Conservation (phyloP, 2,329 filamentous ascomycete genomes). For the Chalaropsis thielavioides region DNA sequence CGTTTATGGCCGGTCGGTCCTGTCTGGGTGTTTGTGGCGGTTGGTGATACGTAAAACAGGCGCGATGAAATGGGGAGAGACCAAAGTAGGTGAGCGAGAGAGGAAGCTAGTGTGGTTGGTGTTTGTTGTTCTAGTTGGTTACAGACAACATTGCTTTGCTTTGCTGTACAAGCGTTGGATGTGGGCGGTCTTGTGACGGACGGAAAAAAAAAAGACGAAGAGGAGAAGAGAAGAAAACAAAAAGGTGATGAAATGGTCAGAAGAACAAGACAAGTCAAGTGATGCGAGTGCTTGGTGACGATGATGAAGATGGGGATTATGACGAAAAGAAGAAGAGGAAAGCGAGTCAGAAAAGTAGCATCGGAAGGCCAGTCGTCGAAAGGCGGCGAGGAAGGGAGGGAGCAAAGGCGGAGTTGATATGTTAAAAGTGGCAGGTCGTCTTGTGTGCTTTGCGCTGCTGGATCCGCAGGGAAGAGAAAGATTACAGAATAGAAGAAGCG, state of each 20-base stretch:
- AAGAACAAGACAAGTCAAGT: too few relatives aligned
- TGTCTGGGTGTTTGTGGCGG: conserved; percentile 2
- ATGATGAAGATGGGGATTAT: neutral
- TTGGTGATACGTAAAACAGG: neutral
- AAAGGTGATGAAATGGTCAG: too few relatives aligned
- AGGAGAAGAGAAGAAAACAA: too few relatives aligned
- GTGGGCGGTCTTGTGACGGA: too few relatives aligned
- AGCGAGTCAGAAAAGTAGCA: neutral
- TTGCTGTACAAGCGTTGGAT: too few relatives aligned
- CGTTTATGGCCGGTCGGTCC: too few relatives aligned
- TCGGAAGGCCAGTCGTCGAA: neutral
- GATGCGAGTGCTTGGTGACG: neutral
- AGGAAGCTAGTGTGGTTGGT: too few relatives aligned
- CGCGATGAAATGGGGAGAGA: neutral
- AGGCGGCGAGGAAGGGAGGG: neutral
- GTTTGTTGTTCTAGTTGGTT: too few relatives aligned
- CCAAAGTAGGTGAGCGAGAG: neutral
- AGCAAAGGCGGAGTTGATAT: neutral
- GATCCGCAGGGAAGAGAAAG: neutral
- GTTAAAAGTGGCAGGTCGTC: neutral
- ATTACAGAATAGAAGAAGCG: neutral
- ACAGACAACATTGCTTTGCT: too few relatives aligned
- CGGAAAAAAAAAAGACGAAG: too few relatives aligned
- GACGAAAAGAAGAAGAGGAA: neutral
- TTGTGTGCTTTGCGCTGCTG: neutral